Percentiles rank a stretch among this genome's conserved stretches.
phyloP scores from a whole-genome alignment of 164 flowering plant genomes.

The Stephania japonica region DNA sequence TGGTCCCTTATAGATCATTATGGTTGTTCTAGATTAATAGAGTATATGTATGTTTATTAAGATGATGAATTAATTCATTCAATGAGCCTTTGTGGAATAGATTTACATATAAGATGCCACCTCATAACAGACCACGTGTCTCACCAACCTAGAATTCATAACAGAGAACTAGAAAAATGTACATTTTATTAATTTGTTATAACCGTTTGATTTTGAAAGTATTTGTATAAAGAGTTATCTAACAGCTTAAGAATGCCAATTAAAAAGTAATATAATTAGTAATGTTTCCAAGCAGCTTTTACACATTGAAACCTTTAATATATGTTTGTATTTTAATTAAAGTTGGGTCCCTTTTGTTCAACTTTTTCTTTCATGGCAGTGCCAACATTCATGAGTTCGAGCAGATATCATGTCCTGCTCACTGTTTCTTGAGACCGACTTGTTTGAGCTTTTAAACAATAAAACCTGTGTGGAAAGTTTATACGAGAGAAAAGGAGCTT shows the following conservation, averaged over 20 bases:
- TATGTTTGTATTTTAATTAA: neutral
- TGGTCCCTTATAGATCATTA: neutral
- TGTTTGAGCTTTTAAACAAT: neutral
- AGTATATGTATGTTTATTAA: neutral
- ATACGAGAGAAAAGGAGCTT: neutral
- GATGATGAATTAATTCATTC: neutral
- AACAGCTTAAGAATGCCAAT: neutral
- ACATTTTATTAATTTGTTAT: too few species aligned
- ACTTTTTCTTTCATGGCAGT: slow-evolving; percentile 3
- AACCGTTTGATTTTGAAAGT: neutral
- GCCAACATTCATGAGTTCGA: neutral
- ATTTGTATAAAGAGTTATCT: neutral
- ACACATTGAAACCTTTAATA: neutral
- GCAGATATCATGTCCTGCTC: neutral
- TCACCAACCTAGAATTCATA: neutral
- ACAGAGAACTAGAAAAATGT: neutral
- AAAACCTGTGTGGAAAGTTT: neutral
- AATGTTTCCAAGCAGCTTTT: neutral
- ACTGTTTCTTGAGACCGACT: neutral
- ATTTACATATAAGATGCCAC: neutral
- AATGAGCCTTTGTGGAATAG: neutral
- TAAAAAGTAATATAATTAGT: neutral
- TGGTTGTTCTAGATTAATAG: neutral
- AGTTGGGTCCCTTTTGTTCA: neutral
- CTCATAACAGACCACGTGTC: neutral